phyloP scores from a whole-genome alignment of 139 green algal genomes.

The Asterochloris erici region DNA sequence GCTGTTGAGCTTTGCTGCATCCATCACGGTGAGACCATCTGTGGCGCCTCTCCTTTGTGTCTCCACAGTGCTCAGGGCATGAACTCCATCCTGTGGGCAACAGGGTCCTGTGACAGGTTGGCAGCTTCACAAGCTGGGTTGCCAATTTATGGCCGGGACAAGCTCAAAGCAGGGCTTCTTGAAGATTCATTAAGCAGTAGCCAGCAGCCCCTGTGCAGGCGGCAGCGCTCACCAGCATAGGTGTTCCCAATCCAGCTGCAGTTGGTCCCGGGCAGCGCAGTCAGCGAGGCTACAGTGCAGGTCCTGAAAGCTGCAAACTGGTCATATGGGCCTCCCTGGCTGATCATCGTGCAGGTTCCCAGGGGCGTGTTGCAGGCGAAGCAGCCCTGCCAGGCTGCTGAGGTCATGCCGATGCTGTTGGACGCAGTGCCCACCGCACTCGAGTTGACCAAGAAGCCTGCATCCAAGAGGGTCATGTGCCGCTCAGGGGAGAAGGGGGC shows the following conservation, averaged over 20 bases:
- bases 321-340: slow-evolving; percentile 10
- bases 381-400: slow-evolving; percentile 1
- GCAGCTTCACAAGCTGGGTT: too few species aligned
- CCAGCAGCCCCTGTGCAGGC: too few species aligned
- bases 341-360: slow-evolving; percentile 5
- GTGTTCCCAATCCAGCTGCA: slow-evolving; percentile 12
- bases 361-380: neutral
- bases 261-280: slow-evolving; percentile 1
- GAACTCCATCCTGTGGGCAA: too few species aligned
- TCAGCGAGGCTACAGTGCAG: neutral
- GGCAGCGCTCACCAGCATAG: neutral
- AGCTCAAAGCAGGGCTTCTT: too few species aligned
- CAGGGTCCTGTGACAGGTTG: too few species aligned
- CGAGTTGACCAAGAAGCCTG: slow-evolving; percentile 10
- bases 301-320: slow-evolving; percentile 9
- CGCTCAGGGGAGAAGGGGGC: too few species aligned
- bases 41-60: too few species aligned
- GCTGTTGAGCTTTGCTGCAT: too few species aligned
- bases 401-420: slow-evolving; percentile 1
- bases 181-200: too few species aligned
- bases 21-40: too few species aligned
- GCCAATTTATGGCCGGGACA: too few species aligned
- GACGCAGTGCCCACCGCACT: neutral
- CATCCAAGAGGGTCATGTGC: neutral
- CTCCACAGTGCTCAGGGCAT: too few species aligned